These are phyloP conservation scores for Trypanosoma lewisi DNA, from an alignment of 208 protist species.

Conservation along the genomic window DNA sequence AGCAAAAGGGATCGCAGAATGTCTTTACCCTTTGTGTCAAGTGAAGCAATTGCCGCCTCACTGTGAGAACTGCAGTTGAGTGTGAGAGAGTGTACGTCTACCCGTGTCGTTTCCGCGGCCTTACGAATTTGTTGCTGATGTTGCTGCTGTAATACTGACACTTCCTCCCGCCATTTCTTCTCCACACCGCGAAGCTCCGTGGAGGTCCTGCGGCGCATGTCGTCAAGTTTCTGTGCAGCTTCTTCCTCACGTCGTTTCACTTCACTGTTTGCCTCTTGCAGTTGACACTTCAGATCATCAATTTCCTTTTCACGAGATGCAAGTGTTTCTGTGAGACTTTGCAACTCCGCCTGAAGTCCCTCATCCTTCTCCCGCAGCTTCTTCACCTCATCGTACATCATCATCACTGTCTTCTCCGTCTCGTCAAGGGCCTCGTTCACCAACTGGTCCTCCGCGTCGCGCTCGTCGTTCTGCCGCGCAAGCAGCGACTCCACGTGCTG, in stretches of 20 bases:
- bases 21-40: conserved; percentile 3
- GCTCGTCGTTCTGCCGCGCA: conserved; percentile 34
- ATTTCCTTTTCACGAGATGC: conserved; percentile 5
- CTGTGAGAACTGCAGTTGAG: neutral
- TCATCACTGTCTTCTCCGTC: conserved; percentile 54
- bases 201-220: neutral
- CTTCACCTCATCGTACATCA: conserved; percentile 51
- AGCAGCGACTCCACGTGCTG: conserved; percentile 41
- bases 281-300: neutral
- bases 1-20: conserved; percentile 18
- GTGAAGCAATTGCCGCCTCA: neutral
- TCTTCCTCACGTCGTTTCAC: neutral
- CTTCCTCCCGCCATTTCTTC: neutral
- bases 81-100: neutral
- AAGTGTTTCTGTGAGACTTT: conserved; percentile 5
- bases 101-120: neutral
- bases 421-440: conserved; percentile 50
- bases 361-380: conserved; percentile 6
- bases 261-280: neutral
- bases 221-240: neutral
- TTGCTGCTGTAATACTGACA: conserved; percentile 1
- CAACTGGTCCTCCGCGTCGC: conserved; percentile 31
- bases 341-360: neutral
- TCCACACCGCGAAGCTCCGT: conserved; percentile 7
- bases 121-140: neutral